These are phyloP conservation scores for Paracamarosporium sp. DNA, from an alignment of 2,329 filamentous ascomycete species.

Conservation along the genomic window DNA sequence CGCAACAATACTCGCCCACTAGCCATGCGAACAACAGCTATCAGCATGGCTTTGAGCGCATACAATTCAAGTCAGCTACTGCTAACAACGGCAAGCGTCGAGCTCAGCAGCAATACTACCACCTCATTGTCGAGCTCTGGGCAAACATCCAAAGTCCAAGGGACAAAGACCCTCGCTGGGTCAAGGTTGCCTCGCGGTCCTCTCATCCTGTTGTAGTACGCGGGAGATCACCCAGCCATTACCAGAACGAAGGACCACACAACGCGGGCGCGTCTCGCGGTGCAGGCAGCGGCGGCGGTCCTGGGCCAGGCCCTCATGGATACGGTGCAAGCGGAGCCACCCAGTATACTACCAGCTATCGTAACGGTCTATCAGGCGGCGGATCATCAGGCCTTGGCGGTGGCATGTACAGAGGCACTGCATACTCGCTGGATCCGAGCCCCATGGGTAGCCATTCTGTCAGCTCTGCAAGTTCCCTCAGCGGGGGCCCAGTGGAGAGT, in stretches of 20 bases:
- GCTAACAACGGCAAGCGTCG: slow-evolving; percentile 92
- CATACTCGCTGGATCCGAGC: slow-evolving; percentile 48
- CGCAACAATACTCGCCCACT: slow-evolving; percentile 43
- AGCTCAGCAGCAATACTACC: slow-evolving; percentile 91
- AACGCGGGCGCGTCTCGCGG: slow-evolving; percentile 44
- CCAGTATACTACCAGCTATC: slow-evolving; percentile 44
- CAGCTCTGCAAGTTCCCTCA: slow-evolving; percentile 52
- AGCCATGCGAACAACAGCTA: slow-evolving; percentile 43
- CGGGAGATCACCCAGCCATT: slow-evolving; percentile 51
- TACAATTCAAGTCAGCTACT: slow-evolving; percentile 93
- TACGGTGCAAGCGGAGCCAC: slow-evolving; percentile 70
- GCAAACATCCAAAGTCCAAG: slow-evolving; percentile 43
- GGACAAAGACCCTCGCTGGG: slow-evolving; percentile 40
- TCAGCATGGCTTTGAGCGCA: slow-evolving; percentile 79
- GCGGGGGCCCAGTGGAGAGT: slow-evolving; percentile 49
- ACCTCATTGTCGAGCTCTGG: slow-evolving; percentile 77
- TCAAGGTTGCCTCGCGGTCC: slow-evolving; percentile 44
- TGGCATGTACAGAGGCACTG: slow-evolving; percentile 39
- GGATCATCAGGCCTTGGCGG: slow-evolving; percentile 37
- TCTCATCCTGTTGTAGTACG: slow-evolving; percentile 50
- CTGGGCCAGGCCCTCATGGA: slow-evolving; percentile 56
- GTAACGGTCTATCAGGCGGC: slow-evolving; percentile 41
- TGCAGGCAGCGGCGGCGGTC: slow-evolving; percentile 37
- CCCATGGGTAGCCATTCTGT: slow-evolving; percentile 51
- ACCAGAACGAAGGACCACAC: slow-evolving; percentile 55